Base-by-base conservation (phyloP, 345 rosid genomes). In the Gossypium bickii region DNA sequence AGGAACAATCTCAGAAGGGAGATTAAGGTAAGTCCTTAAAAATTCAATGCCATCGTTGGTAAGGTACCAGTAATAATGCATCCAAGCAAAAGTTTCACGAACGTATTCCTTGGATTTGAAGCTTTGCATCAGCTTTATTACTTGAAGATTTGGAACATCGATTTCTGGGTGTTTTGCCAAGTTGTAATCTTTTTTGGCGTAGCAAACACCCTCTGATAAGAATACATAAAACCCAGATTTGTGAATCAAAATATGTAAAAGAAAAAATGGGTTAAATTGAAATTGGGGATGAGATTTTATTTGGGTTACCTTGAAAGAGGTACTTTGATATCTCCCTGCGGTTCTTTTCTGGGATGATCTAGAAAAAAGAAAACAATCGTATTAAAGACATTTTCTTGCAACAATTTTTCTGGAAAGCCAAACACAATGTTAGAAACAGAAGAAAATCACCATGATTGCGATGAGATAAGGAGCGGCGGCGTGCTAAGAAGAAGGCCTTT, bases 41-140 rank as follows among this genome's bases (percentile, higher is more conserved):
- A 90, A 92, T 76, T 89, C 96, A 45, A 94, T 94, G 70, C 98
- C 98, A 70, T 90, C 94, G 75, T 93, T 87, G 12, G 97, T 93
- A 47, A 93, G 89, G 82, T 83, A 93, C 98, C 98, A 92, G 76
- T 92, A 93, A 78, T 93, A 92, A 74, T 93, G 98, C 97, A 93
- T 93, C 98, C 98, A 93, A 13, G 97, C 97, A 72, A 93, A 93
- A 9, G 97, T 93, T 87, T 92, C 98, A 0, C 88, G 79, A 2
- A 92, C 98, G 66, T 90, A 92, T 82, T 93, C 98, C 92, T 92
- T 93, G 0, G 98, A 93, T 78, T 93, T 92, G 81, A 93, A 93
- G 79, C 95, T 90, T 80, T 93, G 97, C 98, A 93, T 93, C 83
- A 91, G 74, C 93, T 93, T 93, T 69, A 93, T 93, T n/a, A 93